A percentile compares a stretch with the other conserved stretches of the same genome.
phyloP scores from a whole-genome alignment of 805 yeast species.

The Kazachstania taianensis region DNA sequence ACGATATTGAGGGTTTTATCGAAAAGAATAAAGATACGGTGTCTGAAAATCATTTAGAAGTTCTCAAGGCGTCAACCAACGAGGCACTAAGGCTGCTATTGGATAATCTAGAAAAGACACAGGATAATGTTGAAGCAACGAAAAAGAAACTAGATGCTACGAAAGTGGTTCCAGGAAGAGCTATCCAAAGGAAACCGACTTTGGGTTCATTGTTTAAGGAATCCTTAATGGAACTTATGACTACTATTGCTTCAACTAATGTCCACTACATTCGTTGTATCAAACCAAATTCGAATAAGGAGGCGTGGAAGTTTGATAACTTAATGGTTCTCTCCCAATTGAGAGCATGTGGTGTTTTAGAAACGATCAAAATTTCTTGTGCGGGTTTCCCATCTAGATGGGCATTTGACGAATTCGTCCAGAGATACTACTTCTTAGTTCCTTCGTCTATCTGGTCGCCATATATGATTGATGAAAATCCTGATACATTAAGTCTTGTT shows the following conservation, averaged over 20 bases:
- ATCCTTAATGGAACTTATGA: constrained; percentile 87
- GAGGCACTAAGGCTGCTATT: constrained; percentile 56
- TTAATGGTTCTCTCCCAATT: constrained; percentile 93
- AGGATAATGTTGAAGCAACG: constrained; percentile 29
- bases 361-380: constrained; percentile 90
- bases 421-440: constrained; percentile 75
- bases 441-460: constrained; percentile 58
- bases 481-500: constrained; percentile 51
- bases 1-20: constrained; percentile 88
- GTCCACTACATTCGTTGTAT: constrained; percentile 96
- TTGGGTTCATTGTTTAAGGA: constrained; percentile 89
- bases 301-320: constrained; percentile 92
- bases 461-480: constrained; percentile 40
- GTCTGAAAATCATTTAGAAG: constrained; percentile 88
- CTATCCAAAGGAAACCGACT: constrained; percentile 73
- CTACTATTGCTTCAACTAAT: constrained; percentile 84
- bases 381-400: constrained; percentile 97
- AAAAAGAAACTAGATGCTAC: constrained; percentile 31
- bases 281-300: constrained; percentile 88
- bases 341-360: constrained; percentile 97
- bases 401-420: constrained; percentile 88
- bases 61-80: constrained; percentile 60
- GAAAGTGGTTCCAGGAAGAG: constrained; percentile 30
- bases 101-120: constrained; percentile 46
- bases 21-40: constrained; percentile 97